These are phyloP conservation scores for Nephelium lappaceum DNA, from an alignment of 345 rosid genomes.

Conservation along the genomic window DNA sequence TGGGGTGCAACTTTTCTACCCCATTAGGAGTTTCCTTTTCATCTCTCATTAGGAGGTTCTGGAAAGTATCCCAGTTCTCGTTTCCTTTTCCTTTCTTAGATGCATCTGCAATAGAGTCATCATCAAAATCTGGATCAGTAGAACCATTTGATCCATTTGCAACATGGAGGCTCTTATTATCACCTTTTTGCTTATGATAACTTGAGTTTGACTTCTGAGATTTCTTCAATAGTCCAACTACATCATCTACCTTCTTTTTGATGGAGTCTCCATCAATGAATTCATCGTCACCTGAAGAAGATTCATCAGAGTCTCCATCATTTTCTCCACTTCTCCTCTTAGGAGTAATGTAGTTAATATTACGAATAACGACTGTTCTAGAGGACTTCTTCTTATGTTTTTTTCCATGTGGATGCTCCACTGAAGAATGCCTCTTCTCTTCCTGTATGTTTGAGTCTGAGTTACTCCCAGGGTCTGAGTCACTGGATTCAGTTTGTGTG, in stretches of 20 bases:
- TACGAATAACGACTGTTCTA: constrained; percentile 76
- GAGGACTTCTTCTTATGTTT: constrained; percentile 63
- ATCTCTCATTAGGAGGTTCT: constrained; percentile 63
- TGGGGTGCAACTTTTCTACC: constrained; percentile 23
- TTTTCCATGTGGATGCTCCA: constrained; percentile 37
- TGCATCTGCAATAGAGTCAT: constrained; percentile 23
- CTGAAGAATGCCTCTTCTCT: constrained; percentile 49
- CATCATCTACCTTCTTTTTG: constrained; percentile 57
- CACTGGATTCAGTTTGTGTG: constrained; percentile 47
- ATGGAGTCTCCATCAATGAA: constrained; percentile 52
- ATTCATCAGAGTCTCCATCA: constrained; percentile 36
- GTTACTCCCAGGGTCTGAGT: constrained; percentile 54
- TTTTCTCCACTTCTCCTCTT: constrained; percentile 63
- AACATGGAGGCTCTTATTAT: constrained; percentile 25
- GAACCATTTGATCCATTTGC: constrained; percentile 30
- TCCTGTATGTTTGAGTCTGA: constrained; percentile 45
- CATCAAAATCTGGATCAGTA: constrained; percentile 20
- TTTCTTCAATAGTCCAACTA: constrained; percentile 52
- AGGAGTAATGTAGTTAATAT: constrained; percentile 86
- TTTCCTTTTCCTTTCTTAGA: constrained; percentile 39
- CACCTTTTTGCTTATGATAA: constrained; percentile 31
- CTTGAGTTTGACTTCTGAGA: constrained; percentile 35
- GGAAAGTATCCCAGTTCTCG: constrained; percentile 73
- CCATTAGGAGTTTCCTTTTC: constrained; percentile 34
- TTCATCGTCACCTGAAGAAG: constrained; percentile 52